Evolutionary conservation across 148 eudicot species (phyloP).

Genomic region (Nepenthes gracilis): DNA sequence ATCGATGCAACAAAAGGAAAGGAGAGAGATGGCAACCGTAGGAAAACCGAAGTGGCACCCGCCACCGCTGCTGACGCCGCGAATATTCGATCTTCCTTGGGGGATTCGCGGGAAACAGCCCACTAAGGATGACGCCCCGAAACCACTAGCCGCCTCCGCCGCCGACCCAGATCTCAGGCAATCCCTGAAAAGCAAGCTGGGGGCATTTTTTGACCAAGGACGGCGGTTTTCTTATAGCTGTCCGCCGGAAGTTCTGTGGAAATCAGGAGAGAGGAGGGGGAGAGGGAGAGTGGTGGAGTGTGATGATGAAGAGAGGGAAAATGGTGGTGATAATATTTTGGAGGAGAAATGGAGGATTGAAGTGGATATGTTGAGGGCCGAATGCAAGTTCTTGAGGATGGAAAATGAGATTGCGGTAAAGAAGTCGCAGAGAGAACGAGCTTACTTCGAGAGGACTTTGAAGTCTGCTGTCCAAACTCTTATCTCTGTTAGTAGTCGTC

Average conservation of each 20-base stretch:
- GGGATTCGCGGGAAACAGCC: slow-evolving; percentile 21
- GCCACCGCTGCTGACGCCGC: slow-evolving; percentile 47
- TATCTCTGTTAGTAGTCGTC: slow-evolving; percentile 36
- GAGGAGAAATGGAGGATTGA: slow-evolving; percentile 73
- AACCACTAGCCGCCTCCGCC: slow-evolving; percentile 1
- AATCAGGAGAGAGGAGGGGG: slow-evolving; percentile 8
- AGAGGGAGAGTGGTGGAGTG: neutral
- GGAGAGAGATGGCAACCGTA: slow-evolving; percentile 7
- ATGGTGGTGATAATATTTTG: slow-evolving; percentile 69
- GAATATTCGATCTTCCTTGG: slow-evolving; percentile 61
- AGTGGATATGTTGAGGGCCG: slow-evolving; percentile 75
- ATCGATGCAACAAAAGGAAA: too few species aligned
- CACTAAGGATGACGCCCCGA: neutral
- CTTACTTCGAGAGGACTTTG: slow-evolving; percentile 35
- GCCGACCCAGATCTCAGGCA: neutral
- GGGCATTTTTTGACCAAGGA: slow-evolving; percentile 37
- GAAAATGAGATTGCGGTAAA: slow-evolving; percentile 53
- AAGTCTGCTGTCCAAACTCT: slow-evolving; percentile 61
- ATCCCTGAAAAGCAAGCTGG: slow-evolving; percentile 22
- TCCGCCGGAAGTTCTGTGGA: slow-evolving; percentile 38
- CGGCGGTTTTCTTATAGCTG: slow-evolving; percentile 19
- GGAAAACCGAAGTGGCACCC: slow-evolving; percentile 42
- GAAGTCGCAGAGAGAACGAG: slow-evolving; percentile 48
- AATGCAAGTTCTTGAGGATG: slow-evolving; percentile 65
- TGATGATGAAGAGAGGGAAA: slow-evolving; percentile 22